Evolutionary conservation across 257 asterid species (phyloP).

Genomic region (Osmanthus fragrans): DNA sequence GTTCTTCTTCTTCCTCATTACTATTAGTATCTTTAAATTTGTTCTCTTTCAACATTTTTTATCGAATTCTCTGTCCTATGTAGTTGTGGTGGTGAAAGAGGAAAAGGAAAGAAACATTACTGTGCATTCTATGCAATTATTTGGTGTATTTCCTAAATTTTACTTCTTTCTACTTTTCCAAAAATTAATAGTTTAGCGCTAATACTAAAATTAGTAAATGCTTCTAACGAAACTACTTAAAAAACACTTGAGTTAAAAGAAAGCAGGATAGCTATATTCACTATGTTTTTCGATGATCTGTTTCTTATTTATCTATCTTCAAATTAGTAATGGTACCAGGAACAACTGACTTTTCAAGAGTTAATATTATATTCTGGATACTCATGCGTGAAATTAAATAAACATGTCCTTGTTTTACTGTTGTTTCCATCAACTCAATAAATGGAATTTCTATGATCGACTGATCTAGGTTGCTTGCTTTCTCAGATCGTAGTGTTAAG

Average conservation of each 20-base stretch:
- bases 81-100: not conserved
- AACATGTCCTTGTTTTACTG: not conserved
- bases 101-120: not conserved
- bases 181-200: not conserved
- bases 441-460: not conserved
- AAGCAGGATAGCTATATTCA: no score
- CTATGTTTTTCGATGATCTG: no score
- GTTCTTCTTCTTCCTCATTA: conserved; percentile 20
- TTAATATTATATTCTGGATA: not conserved
- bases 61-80: not conserved
- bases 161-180: not conserved
- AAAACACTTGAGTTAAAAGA: no score
- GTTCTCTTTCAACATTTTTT: not conserved
- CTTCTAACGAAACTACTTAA: not conserved
- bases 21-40: not conserved
- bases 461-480: not conserved
- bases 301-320: not conserved
- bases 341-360: not conserved
- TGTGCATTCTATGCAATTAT: not conserved
- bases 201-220: not conserved
- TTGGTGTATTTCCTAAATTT: not conserved
- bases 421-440: not conserved
- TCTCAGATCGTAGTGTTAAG: not conserved
- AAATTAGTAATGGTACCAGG: not conserved
- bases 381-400: not conserved